Evolutionary conservation across 139 green algal genomes (phyloP).

Genomic region (Coelastrella sp.): DNA sequence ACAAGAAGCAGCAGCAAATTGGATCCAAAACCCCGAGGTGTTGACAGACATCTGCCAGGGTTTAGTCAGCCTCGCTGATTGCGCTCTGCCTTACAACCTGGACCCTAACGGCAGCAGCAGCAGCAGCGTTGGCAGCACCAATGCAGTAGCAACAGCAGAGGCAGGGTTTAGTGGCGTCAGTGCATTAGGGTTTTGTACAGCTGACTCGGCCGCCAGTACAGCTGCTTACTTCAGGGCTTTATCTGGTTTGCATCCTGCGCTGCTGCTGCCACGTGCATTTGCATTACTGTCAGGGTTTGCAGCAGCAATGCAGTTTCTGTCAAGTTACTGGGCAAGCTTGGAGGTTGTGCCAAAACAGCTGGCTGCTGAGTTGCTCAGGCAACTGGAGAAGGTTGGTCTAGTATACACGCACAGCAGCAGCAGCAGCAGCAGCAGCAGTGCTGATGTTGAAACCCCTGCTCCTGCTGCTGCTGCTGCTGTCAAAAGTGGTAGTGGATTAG

Average conservation of each 20-base stretch:
- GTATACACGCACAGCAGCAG: background rate
- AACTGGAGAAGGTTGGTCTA: background rate
- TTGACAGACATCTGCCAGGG: background rate
- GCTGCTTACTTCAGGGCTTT: background rate
- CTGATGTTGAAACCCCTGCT: background rate
- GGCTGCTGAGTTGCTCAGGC: background rate
- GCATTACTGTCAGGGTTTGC: background rate
- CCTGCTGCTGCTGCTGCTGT: background rate
- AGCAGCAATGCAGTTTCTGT: background rate
- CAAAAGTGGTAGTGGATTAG: background rate
- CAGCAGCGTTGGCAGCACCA: no score
- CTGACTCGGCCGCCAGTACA: background rate
- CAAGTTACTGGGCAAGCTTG: background rate
- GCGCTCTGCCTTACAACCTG: background rate
- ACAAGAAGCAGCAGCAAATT: background rate
- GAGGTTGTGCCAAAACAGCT: background rate
- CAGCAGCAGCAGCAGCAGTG: background rate
- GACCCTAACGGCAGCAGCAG: background rate
- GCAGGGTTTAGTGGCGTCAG: no score
- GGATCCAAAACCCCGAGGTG: background rate
- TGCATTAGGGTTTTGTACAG: background rate
- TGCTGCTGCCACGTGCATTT: background rate
- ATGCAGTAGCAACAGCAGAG: no score
- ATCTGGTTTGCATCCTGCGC: background rate
- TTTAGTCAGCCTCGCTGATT: background rate